Conservation (phyloP, 2,329 filamentous ascomycete genomes). For the Falciphora oryzae region DNA sequence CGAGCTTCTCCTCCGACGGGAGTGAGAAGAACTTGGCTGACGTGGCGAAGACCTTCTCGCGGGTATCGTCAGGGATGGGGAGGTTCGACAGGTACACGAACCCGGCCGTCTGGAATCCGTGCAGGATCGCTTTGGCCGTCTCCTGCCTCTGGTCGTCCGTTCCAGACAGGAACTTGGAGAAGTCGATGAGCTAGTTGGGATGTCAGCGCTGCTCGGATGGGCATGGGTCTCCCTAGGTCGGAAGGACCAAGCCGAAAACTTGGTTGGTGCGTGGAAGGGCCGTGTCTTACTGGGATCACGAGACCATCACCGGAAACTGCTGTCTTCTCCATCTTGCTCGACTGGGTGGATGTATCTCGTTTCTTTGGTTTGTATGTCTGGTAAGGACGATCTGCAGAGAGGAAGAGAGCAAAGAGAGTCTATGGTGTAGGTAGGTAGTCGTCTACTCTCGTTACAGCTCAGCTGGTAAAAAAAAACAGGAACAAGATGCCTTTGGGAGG, state of each 20-base stretch:
- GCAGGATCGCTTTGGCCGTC: slow-evolving; percentile 66
- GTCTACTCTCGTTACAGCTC: neutral
- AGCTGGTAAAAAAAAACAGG: neutral
- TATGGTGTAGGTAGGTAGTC: neutral
- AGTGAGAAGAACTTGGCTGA: slow-evolving; percentile 63
- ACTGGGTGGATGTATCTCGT: neutral
- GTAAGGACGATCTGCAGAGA: neutral
- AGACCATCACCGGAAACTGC: slow-evolving; percentile 8
- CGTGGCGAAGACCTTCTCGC: slow-evolving; percentile 54
- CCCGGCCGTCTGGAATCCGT: slow-evolving; percentile 78
- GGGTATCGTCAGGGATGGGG: slow-evolving; percentile 54
- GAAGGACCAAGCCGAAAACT: neutral
- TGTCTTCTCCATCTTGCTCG: slow-evolving; percentile 7
- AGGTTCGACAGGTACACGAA: slow-evolving; percentile 87
- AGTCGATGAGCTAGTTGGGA: slow-evolving; percentile 63
- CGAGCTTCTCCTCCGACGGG: slow-evolving; percentile 55
- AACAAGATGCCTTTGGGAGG: neutral
- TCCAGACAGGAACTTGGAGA: slow-evolving; percentile 64
- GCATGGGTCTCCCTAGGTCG: neutral
- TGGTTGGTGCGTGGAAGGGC: neutral
- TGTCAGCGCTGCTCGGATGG: neutral
- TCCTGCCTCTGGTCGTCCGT: slow-evolving; percentile 51
- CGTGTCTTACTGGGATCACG: slow-evolving; percentile 8
- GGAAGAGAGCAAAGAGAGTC: neutral
- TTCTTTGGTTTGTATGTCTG: neutral